These are phyloP conservation scores for Poronia punctata DNA, from an alignment of 495 filamentous ascomycete species.

Conservation along the genomic window DNA sequence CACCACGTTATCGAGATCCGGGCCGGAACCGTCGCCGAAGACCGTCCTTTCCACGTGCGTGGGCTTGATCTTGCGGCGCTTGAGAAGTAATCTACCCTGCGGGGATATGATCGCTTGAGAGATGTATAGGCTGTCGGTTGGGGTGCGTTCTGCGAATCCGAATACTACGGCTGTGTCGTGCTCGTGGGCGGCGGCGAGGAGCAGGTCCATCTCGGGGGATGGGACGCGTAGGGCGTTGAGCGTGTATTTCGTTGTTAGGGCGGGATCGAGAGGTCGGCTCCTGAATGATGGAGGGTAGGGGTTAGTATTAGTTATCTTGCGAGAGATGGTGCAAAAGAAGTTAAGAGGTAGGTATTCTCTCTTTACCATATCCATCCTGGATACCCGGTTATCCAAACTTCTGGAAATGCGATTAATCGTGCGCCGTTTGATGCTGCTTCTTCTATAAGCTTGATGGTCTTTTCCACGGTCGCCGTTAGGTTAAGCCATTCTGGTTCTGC, in stretches of 20 bases:
- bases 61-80: conserved; percentile 51
- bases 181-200: conserved; percentile 33
- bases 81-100: conserved; percentile 37
- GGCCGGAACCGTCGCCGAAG: conserved; percentile 47
- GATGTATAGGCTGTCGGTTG: conserved; percentile 46
- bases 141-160: conserved; percentile 47
- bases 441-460: conserved; percentile 44
- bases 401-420: conserved; percentile 47
- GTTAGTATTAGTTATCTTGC: background rate
- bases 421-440: conserved; percentile 47
- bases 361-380: conserved; percentile 53
- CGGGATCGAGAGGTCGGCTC: conserved; percentile 37
- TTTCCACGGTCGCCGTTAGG: conserved; percentile 39
- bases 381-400: conserved; percentile 52
- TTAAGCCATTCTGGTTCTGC: conserved; percentile 52
- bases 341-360: conserved; percentile 3
- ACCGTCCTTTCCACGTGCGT: conserved; percentile 59
- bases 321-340: background rate
- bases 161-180: conserved; percentile 43
- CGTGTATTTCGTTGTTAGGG: conserved; percentile 35
- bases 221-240: conserved; percentile 40
- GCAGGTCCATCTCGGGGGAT: conserved; percentile 41
- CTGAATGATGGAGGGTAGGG: conserved; percentile 18
- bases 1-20: conserved; percentile 35
- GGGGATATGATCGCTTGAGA: conserved; percentile 46